Percentiles rank a stretch among this genome's conserved stretches.
Conservation (phyloP, 2,329 filamentous ascomycete species). For the Myrmaecium sp. region DNA sequence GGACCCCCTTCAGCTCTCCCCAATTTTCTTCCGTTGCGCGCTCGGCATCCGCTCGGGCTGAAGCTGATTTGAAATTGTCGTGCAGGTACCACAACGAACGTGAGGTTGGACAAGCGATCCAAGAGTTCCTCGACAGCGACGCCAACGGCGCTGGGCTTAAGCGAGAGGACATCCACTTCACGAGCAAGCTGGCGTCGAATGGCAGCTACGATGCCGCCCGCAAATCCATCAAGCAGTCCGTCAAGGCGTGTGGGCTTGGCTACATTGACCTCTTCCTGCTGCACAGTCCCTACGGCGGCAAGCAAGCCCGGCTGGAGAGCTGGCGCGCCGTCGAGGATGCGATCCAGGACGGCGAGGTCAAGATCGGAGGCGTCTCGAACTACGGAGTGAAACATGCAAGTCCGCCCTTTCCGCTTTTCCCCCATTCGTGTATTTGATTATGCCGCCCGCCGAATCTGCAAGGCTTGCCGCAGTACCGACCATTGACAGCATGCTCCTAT, state of each 20-base stretch:
- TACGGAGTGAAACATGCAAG: conserved; percentile 57
- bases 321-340: conserved; percentile 68
- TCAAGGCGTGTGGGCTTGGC: conserved; percentile 48
- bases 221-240: conserved; percentile 45
- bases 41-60: too few relatives aligned
- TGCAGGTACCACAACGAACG: conserved; percentile 59
- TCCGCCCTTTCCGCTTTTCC: conserved; percentile 9
- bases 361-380: conserved; percentile 59
- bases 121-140: conserved; percentile 32
- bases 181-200: conserved; percentile 58
- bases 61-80: too few relatives aligned
- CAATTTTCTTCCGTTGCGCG: too few relatives aligned
- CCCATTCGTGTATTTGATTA: neutral
- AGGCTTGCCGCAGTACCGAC: conserved; percentile 4
- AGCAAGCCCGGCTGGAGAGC: conserved; percentile 47
- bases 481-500: too few relatives aligned
- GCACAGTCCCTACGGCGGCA: conserved; percentile 64
- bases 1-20: too few relatives aligned
- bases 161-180: conserved; percentile 61
- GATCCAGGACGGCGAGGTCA: conserved; percentile 52
- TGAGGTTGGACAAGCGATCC: conserved; percentile 50
- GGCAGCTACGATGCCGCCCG: conserved; percentile 51
- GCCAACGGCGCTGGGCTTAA: conserved; percentile 35
- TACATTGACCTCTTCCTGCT: conserved; percentile 70
- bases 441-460: accelerated